Base-by-base conservation (phyloP, 306 rosid genomes). In the Datisca glomerata region DNA sequence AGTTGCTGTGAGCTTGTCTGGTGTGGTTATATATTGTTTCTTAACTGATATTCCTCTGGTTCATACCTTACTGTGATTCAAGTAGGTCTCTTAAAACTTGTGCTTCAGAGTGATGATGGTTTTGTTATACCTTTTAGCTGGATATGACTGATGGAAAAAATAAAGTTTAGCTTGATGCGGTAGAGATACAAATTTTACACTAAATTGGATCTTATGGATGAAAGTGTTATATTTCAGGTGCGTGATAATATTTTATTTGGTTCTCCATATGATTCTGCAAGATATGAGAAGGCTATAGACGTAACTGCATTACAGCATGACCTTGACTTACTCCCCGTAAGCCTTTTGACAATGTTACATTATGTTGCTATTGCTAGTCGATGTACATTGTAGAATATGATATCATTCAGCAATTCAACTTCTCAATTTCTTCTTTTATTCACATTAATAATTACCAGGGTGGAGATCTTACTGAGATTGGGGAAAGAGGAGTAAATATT, bases 401-500 rank as follows among this genome's bases (percentile, higher is more conserved):
- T 13, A 21, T 7, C 18, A 32, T 40, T 48, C 14, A 41, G 16
- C 47, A 35, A 32, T 29, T 10, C 29, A 4, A 44, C 40, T 3
- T 50, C 20, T 52, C 23, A 37, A 28, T 34, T 47, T 45, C 47
- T 38, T 47, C 22, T 21, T 32, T 45, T 24, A 51, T 31, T 68
- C 24, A 41, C 60, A 8, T 67, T 37, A 50, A 18, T 37, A 37
- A n/a, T 43, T 15, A 29, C 35, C 57, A 73, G 80, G 80, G 75
- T 42, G 74, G 63, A 45, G 97, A 87, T 69, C 67, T 76, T 57
- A 87, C 94, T 0, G 97, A 87, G 66, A 82, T 86, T 36, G 94
- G 96, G 12, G 96, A 86, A 71, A 72, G 96, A 58, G 96, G 96
- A 43, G 78, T 86, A 37, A 86, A 86, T 52, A 79, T 86, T 32